Conservation (phyloP, 768 basidiomycete species). For the Sporobolomyces pararoseus region DNA sequence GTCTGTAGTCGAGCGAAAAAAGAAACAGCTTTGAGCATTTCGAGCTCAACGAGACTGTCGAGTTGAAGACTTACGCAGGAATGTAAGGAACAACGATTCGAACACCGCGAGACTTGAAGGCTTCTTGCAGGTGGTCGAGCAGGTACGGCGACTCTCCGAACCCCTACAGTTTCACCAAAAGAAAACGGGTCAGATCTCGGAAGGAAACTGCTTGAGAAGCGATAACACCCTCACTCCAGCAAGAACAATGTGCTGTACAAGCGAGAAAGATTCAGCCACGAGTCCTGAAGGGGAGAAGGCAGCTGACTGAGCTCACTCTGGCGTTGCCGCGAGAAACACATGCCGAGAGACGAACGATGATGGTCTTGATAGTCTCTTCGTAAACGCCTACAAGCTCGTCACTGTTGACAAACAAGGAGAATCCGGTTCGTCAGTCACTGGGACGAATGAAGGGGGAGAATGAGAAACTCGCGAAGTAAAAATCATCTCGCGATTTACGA, state of each 20-base stretch:
- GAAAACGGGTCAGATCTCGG: background rate
- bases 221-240: slow-evolving; percentile 11
- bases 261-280: background rate
- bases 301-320: background rate
- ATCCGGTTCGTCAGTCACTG: no score
- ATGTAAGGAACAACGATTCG: slow-evolving; percentile 16
- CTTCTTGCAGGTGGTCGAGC: slow-evolving; percentile 2
- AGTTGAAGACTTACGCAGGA: slow-evolving; percentile 26
- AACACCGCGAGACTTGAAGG: background rate
- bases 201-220: background rate
- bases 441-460: no score
- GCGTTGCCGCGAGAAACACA: slow-evolving; percentile 4
- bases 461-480: background rate
- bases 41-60: no score
- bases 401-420: background rate
- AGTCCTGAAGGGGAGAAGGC: no score
- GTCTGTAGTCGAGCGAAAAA: background rate
- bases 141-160: slow-evolving; percentile 37
- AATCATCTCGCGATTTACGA: slow-evolving; percentile 15
- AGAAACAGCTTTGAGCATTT: no score
- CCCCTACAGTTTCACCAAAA: background rate
- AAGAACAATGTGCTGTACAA: slow-evolving; percentile 26
- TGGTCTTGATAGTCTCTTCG: slow-evolving; percentile 5
- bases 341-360: slow-evolving; percentile 24
- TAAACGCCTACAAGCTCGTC: slow-evolving; percentile 20